These are phyloP conservation scores for Aspergillus caelatus DNA, from an alignment of 2,329 filamentous ascomycete species.

Conservation along the genomic window DNA sequence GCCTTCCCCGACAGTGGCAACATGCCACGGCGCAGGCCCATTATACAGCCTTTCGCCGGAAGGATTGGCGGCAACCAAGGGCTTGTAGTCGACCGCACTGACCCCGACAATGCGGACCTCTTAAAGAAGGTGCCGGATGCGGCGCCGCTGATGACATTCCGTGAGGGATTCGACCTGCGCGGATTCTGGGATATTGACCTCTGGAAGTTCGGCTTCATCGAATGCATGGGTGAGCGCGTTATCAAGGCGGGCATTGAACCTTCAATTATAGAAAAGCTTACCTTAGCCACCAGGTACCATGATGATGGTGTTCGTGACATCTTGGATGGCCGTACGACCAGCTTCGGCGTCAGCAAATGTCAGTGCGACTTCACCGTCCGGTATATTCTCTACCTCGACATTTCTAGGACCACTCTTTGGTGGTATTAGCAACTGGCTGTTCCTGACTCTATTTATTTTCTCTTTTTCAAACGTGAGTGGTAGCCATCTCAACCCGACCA, in stretches of 20 bases:
- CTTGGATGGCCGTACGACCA: constrained; percentile 21
- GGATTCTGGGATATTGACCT: constrained; percentile 38
- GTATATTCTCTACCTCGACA: constrained; percentile 30
- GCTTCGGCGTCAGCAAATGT: constrained; percentile 1
- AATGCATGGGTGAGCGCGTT: constrained; percentile 38
- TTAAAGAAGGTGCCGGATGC: constrained; percentile 42
- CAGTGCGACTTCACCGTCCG: constrained; percentile 13
- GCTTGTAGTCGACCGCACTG: constrained; percentile 21
- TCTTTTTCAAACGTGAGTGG: constrained; percentile 53
- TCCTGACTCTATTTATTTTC: constrained; percentile 55
- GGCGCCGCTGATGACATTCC: constrained; percentile 31
- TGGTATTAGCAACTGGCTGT: constrained; percentile 43
- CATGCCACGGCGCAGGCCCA: neutral
- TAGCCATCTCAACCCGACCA: constrained; percentile 58
- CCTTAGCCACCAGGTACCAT: constrained; percentile 21
- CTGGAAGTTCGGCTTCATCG: constrained; percentile 46
- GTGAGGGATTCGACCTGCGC: constrained; percentile 39
- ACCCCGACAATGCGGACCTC: constrained; percentile 27
- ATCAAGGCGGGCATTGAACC: neutral
- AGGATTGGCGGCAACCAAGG: constrained; percentile 17
- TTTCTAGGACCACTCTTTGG: constrained; percentile 37
- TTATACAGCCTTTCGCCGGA: constrained; percentile 15
- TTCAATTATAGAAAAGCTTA: neutral
- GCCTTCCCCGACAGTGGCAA: neutral
- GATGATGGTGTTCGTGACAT: constrained; percentile 31